Conservation (phyloP, 2,329 filamentous ascomycete species). For the Fusarium verticillioides region DNA sequence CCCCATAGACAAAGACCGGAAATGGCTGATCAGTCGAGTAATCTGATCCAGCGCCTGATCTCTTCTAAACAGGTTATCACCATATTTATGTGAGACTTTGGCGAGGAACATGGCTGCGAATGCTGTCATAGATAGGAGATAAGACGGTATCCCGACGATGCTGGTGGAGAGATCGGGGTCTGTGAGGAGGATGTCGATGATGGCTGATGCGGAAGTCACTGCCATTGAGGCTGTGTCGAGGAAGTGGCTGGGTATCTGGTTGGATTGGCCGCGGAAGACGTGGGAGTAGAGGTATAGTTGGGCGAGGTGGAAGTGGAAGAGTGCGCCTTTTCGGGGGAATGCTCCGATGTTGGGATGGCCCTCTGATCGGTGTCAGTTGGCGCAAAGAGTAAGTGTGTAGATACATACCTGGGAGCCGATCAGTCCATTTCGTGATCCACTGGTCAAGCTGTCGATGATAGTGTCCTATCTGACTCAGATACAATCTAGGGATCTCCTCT, state of each 20-base stretch:
- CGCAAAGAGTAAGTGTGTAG: no score
- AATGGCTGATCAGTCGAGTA: conserved; percentile 52
- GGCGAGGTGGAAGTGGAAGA: conserved; percentile 55
- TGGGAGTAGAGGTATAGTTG: conserved; percentile 56
- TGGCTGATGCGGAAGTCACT: conserved; percentile 54
- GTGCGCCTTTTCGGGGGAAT: conserved; percentile 54
- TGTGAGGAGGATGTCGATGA: conserved; percentile 56
- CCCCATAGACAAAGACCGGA: conserved; percentile 54
- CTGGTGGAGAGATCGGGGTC: conserved; percentile 55
- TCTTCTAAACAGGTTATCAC: conserved; percentile 52
- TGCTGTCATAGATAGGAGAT: conserved; percentile 63
- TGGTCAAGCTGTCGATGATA: conserved; percentile 50
- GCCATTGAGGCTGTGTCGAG: conserved; percentile 49
- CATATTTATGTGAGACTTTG: conserved; percentile 58
- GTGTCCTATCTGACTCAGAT: conserved; percentile 58
- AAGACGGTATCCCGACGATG: conserved; percentile 59
- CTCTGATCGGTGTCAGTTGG: conserved; percentile 38
- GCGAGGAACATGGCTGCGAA: conserved; percentile 64
- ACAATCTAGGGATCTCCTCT: conserved; percentile 60
- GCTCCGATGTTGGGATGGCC: conserved; percentile 48
- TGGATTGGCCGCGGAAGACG: conserved; percentile 53
- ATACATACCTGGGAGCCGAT: conserved; percentile 42
- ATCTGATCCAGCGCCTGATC: conserved; percentile 52
- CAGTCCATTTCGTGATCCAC: conserved; percentile 53
- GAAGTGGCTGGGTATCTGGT: conserved; percentile 49